Base-by-base conservation (phyloP, 148 eudicot genomes). In the Chenopodium suecicum region DNA sequence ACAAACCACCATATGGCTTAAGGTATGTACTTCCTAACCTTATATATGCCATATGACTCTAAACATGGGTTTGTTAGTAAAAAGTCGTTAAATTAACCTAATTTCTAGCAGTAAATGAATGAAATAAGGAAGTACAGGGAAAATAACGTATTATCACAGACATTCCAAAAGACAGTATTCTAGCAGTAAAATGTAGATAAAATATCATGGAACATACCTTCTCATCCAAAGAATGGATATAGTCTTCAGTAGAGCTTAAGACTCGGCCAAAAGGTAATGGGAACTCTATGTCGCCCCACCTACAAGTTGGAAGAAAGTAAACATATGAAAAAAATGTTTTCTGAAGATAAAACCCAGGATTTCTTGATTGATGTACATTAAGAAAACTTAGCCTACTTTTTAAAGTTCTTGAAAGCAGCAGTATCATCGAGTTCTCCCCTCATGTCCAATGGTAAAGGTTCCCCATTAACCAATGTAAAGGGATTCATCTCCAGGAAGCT, bases 221-320 rank as follows among this genome's bases (percentile, higher is more conserved):
- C 70, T 94, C 97, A 80, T 92, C 98, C 76, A 94, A 84, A 48
- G 91, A 78, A 81, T 91, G 98, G 84, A 94, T 90, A 83, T 88
- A 92, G 68, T 84, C 88, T 78, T 94, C 98, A 25, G 94, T 92
- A 64, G 98, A 71, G 82, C 97, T 94, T 78, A 94, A 50, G 20
- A 94, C 97, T 84, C 98, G 88, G 76, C 97, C 97, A 73, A 92
- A 94, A n/a, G 98, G 98, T 74, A 94, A 84, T 68, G 98, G 94
- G 82, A 94, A 94, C 79, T 92, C 98, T 7, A 94, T 86, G 79
- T 86, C 78, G 22, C 95, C 94, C 97, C 98, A 94, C 84, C 95
- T 94, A 85, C 62, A 72, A 78, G 47, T 11, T 50, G 23, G 27
- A 74, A 27, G 12, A 54, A 12, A 63, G 76, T 20, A n/a, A 62